Percentiles rank a stretch among this genome's conserved stretches.
Evolutionary conservation across 306 rosid genomes (phyloP).

Genomic region (Corylus americana): DNA sequence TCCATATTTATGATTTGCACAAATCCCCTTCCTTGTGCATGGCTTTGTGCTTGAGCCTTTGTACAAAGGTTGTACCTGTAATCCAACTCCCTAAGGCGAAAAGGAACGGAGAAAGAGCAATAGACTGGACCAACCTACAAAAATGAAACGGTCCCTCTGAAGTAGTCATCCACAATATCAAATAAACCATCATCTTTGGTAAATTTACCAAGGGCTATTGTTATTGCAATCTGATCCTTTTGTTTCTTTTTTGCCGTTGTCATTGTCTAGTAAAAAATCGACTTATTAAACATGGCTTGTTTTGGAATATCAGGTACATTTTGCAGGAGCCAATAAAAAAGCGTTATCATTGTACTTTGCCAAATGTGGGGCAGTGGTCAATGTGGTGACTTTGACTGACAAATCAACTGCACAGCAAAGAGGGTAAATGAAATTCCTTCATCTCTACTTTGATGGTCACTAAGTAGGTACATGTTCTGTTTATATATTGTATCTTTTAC

Average conservation of each 20-base stretch:
- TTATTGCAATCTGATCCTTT: neutral
- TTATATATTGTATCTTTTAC: neutral
- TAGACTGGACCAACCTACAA: neutral
- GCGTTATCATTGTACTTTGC: conserved; percentile 27
- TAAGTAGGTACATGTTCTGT: neutral
- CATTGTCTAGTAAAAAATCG: neutral
- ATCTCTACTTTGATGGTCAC: neutral
- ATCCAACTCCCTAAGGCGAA: neutral
- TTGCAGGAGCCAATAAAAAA: conserved; percentile 32
- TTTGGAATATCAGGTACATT: conserved; percentile 29
- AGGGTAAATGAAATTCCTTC: conserved; percentile 22
- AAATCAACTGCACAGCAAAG: conserved; percentile 21
- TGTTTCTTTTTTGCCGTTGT: neutral
- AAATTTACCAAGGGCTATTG: neutral
- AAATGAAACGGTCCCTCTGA: neutral
- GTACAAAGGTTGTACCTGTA: too few relatives aligned
- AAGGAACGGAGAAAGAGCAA: neutral
- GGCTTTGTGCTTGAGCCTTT: too few relatives aligned
- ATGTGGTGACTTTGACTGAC: conserved; percentile 18
- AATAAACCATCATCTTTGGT: neutral
- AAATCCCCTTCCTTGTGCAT: neutral
- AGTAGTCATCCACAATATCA: neutral
- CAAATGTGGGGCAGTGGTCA: conserved; percentile 29
- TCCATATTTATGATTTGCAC: neutral
- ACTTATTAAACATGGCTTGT: neutral